These are phyloP conservation scores for Penicillium sp. DNA, from an alignment of 2,329 filamentous ascomycete species.

Conservation along the genomic window DNA sequence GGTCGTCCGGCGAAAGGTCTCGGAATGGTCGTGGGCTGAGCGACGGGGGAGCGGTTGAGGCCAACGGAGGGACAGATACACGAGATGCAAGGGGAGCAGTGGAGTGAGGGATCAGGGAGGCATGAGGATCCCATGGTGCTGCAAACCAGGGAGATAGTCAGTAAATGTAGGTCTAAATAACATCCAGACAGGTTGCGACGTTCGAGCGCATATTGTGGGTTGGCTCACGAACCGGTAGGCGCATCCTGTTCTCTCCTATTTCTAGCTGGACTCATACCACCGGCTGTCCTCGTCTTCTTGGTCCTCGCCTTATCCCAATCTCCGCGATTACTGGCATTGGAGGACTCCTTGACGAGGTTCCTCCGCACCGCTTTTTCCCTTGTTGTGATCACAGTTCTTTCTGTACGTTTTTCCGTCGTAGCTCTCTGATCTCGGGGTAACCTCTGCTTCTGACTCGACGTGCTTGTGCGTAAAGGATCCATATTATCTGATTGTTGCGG, in stretches of 20 bases:
- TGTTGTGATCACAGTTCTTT: conserved; percentile 56
- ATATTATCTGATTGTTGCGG: conserved; percentile 33
- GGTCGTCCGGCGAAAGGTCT: conserved; percentile 73
- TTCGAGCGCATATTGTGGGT: neutral
- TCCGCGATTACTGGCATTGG: conserved; percentile 33
- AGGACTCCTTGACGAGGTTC: conserved; percentile 56
- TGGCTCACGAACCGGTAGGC: conserved; percentile 31
- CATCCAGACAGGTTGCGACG: neutral
- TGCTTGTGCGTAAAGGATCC: conserved; percentile 34
- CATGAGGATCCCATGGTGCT: conserved; percentile 76
- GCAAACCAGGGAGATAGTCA: conserved; percentile 13
- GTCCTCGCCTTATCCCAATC: conserved; percentile 38
- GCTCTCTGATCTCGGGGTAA: conserved; percentile 37
- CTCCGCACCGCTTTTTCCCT: conserved; percentile 63
- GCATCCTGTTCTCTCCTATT: conserved; percentile 38
- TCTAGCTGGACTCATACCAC: conserved; percentile 27
- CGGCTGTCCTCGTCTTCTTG: conserved; percentile 28
- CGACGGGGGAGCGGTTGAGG: conserved; percentile 67
- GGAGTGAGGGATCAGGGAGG: conserved; percentile 68
- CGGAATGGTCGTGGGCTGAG: conserved; percentile 69
- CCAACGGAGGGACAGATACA: conserved; percentile 62
- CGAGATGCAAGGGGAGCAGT: conserved; percentile 72
- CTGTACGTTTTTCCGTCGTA: conserved; percentile 42
- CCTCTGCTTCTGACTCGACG: conserved; percentile 34
- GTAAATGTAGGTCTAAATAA: neutral